A percentile compares a stretch with the other conserved stretches of the same genome.
phyloP scores from a whole-genome alignment of 1,284 basidiomycete genomes.

The Ustilago esculenta region DNA sequence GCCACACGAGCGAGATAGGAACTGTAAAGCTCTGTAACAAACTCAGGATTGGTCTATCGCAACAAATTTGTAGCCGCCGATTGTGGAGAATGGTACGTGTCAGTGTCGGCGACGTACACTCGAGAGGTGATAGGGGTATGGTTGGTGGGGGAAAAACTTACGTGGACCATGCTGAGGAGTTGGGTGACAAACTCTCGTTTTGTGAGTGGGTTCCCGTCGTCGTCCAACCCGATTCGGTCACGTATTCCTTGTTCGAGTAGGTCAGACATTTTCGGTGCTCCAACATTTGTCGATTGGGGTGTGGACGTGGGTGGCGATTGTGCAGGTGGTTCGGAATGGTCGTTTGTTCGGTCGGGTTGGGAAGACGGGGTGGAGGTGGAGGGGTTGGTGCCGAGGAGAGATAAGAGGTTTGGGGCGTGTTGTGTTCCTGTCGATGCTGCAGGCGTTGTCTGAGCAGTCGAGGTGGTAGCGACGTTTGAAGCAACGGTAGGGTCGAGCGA shows the following conservation, averaged over 20 bases:
- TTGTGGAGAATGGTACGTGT: no score
- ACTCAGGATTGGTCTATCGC: constrained; percentile 55
- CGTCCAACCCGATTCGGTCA: constrained; percentile 61
- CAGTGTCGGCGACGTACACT: no score
- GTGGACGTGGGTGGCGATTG: neutral
- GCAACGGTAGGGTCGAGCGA: constrained; percentile 12
- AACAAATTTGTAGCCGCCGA: no score
- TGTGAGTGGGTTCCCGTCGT: constrained; percentile 67
- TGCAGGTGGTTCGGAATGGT: neutral
- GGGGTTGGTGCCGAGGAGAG: constrained; percentile 9
- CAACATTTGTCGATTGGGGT: constrained; percentile 11
- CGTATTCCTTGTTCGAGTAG: constrained; percentile 68
- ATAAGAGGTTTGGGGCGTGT: constrained; percentile 21
- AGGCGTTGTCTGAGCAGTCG: neutral
- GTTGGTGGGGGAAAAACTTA: no score
- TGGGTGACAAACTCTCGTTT: constrained; percentile 76
- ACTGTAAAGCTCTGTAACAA: constrained; percentile 54
- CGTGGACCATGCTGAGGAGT: constrained; percentile 76
- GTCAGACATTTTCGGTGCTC: constrained; percentile 68
- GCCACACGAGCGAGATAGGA: constrained; percentile 48
- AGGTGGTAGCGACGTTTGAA: neutral
- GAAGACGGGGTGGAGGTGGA: neutral
- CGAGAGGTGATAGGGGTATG: no score
- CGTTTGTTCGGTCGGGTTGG: no score
- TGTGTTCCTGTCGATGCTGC: neutral